Percentiles rank a stretch among this genome's conserved stretches.
Conservation (phyloP, 1,139 yeast genomes). For the Scheffersomyces parashehatae region DNA sequence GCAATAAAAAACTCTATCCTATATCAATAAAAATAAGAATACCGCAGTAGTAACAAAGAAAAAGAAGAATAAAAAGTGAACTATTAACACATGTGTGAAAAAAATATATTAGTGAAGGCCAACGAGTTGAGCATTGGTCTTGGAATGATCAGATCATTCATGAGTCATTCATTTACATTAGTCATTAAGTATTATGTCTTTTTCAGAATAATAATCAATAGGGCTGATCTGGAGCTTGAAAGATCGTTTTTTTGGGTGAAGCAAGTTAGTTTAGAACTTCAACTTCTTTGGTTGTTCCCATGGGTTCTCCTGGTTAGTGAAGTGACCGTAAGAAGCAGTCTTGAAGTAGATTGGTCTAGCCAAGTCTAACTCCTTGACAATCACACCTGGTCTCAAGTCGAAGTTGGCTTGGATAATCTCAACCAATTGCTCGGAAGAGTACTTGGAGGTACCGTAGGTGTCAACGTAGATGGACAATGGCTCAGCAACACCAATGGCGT, state of each 20-base stretch:
- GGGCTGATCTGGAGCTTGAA: no score
- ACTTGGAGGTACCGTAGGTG: slow-evolving; percentile 94
- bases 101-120: slow-evolving; percentile 17
- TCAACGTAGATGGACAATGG: slow-evolving; percentile 97
- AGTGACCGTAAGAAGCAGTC: slow-evolving; percentile 99
- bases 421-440: slow-evolving; percentile 86
- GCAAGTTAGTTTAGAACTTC: slow-evolving; percentile 51
- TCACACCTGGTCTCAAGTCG: slow-evolving; percentile 99
- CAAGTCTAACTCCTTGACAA: slow-evolving; percentile 92
- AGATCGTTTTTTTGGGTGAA: no score
- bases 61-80: slow-evolving; percentile 13
- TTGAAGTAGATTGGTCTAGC: slow-evolving; percentile 99
- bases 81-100: slow-evolving; percentile 4
- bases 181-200: slow-evolving; percentile 31
- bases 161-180: slow-evolving; percentile 46
- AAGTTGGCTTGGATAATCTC: slow-evolving; percentile 89
- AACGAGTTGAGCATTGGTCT: slow-evolving; percentile 58
- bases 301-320: slow-evolving; percentile 97
- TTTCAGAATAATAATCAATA: not conserved
- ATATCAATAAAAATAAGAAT: slow-evolving; percentile 18
- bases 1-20: slow-evolving; percentile 50
- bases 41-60: slow-evolving; percentile 13
- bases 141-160: slow-evolving; percentile 11
- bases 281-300: slow-evolving; percentile 98
- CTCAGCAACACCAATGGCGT: slow-evolving; percentile 99